Conservation (phyloP, 2,329 filamentous ascomycete genomes). For the Ophiocordyceps robertsii region DNA sequence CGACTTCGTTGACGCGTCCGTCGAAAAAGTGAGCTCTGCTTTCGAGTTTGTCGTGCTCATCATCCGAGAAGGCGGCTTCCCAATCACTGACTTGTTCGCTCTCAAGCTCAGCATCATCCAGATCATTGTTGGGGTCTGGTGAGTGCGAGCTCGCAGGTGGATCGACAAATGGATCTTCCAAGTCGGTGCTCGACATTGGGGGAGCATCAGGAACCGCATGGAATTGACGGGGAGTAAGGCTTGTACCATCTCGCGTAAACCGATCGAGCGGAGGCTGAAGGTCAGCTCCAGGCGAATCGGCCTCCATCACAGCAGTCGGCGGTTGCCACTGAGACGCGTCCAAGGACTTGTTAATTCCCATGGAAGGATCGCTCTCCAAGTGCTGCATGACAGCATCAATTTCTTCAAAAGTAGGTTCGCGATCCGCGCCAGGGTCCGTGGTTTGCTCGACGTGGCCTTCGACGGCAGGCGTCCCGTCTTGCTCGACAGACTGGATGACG, state of each 20-base stretch:
- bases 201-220: constrained; percentile 29
- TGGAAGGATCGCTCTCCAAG: constrained; percentile 57
- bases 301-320: constrained; percentile 9
- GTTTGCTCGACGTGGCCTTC: neutral
- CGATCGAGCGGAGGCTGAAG: constrained; percentile 34
- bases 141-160: constrained; percentile 32
- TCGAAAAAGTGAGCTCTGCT: constrained; percentile 82
- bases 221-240: constrained; percentile 53
- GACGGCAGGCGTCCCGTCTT: constrained; percentile 5
- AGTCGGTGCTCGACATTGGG: constrained; percentile 36
- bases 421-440: constrained; percentile 5
- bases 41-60: constrained; percentile 72
- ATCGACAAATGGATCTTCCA: constrained; percentile 51
- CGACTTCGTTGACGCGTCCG: constrained; percentile 73
- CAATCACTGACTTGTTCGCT: constrained; percentile 68
- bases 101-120: constrained; percentile 29
- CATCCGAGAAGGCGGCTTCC: constrained; percentile 74
- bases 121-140: constrained; percentile 34
- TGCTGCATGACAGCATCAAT: constrained; percentile 89
- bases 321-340: constrained; percentile 30
- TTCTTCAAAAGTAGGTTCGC: constrained; percentile 56
- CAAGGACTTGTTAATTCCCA: constrained; percentile 54
- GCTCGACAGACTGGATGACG: constrained; percentile 16
- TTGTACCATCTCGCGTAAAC: constrained; percentile 57
- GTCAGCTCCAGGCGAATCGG: constrained; percentile 38